A percentile compares a stretch with the other conserved stretches of the same genome.
phyloP scores from a whole-genome alignment of 768 basidiomycete species.

The Tricholoma bakamatsutake region DNA sequence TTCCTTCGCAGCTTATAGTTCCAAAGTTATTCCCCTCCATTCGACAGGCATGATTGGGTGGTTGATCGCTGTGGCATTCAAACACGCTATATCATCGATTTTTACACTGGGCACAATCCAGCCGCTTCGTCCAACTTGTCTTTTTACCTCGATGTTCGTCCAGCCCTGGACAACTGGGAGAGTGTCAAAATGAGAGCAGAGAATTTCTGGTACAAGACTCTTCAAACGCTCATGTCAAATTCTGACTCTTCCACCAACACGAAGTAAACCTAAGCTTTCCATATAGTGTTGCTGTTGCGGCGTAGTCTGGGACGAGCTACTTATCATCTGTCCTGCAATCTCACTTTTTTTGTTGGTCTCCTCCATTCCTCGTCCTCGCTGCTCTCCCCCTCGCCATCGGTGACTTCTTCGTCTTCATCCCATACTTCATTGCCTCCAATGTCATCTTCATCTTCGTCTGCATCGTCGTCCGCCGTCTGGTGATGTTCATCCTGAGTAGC shows the following conservation, averaged over 20 bases:
- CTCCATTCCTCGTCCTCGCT: slow-evolving; percentile 40
- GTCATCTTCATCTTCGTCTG: slow-evolving; percentile 28
- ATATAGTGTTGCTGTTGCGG: neutral
- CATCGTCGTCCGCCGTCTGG: slow-evolving; percentile 31
- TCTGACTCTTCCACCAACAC: neutral
- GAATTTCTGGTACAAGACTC: slow-evolving; percentile 36
- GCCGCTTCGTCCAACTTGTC: slow-evolving; percentile 51
- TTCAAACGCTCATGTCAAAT: slow-evolving; percentile 13
- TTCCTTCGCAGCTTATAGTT: slow-evolving; percentile 8
- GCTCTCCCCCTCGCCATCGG: slow-evolving; percentile 47
- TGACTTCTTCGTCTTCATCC: slow-evolving; percentile 63
- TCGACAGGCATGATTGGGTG: slow-evolving; percentile 97
- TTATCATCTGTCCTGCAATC: slow-evolving; percentile 43
- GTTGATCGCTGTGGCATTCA: slow-evolving; percentile 89
- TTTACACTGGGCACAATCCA: slow-evolving; percentile 77
- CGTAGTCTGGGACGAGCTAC: neutral
- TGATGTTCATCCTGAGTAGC: slow-evolving; percentile 24
- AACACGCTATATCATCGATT: slow-evolving; percentile 95
- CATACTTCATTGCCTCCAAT: slow-evolving; percentile 33
- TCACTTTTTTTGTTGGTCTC: slow-evolving; percentile 51
- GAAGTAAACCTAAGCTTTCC: neutral
- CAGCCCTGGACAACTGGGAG: slow-evolving; percentile 92
- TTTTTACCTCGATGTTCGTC: slow-evolving; percentile 92
- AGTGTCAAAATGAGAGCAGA: slow-evolving; percentile 79
- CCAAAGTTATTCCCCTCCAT: slow-evolving; percentile 83